A percentile compares a stretch with the other conserved stretches of the same genome.
phyloP scores from a whole-genome alignment of 768 basidiomycete genomes.

The Psilocybe cubensis region DNA sequence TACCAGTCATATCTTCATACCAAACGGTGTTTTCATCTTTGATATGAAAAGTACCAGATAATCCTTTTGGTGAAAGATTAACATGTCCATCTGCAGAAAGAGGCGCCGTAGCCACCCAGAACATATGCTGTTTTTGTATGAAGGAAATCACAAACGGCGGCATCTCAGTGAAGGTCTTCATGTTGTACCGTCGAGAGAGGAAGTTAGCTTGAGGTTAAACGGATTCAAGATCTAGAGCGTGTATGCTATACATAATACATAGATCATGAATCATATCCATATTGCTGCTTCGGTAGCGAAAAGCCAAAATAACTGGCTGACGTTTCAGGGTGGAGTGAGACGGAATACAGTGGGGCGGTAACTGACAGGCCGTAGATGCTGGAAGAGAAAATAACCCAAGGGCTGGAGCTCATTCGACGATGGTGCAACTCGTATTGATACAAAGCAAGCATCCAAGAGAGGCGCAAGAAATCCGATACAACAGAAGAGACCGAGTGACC shows the following conservation, averaged over 20 bases:
- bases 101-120: constrained; percentile 69
- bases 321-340: too few relatives aligned
- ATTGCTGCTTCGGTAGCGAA: not conserved
- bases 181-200: constrained; percentile 20
- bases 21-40: constrained; percentile 52
- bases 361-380: too few relatives aligned
- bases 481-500: too few relatives aligned
- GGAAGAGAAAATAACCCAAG: too few relatives aligned
- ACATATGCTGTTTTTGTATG: constrained; percentile 60
- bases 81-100: constrained; percentile 60
- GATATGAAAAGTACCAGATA: constrained; percentile 53
- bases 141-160: constrained; percentile 51
- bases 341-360: too few relatives aligned
- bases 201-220: not conserved
- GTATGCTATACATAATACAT: too few relatives aligned
- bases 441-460: too few relatives aligned
- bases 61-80: constrained; percentile 66
- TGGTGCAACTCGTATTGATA: too few relatives aligned
- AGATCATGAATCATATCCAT: not conserved
- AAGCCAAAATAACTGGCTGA: too few relatives aligned
- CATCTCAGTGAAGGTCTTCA: constrained; percentile 60
- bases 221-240: not conserved
- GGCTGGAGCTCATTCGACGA: too few relatives aligned
- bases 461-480: too few relatives aligned
- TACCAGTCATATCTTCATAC: constrained; percentile 73